These are phyloP conservation scores for Hawksworthiomyces lignivorus DNA, from an alignment of 2,329 filamentous ascomycete genomes.

Conservation along the genomic window DNA sequence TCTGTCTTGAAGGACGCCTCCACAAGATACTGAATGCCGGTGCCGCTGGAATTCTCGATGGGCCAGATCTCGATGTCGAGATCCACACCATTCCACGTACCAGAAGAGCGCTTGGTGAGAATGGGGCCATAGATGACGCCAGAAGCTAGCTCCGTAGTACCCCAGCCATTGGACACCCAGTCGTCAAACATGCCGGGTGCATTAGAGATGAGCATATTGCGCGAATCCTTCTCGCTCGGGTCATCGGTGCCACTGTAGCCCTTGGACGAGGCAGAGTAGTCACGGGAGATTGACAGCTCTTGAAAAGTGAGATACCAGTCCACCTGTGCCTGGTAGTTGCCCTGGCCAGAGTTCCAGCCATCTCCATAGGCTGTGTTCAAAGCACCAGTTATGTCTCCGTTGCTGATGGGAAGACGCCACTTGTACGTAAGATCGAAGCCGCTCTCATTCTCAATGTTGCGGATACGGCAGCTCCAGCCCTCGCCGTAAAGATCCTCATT, in stretches of 20 bases:
- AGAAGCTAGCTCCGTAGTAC: conserved; percentile 17
- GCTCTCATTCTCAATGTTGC: conserved; percentile 25
- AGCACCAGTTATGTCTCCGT: conserved; percentile 22
- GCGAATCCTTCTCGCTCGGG: conserved; percentile 17
- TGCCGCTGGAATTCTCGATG: conserved; percentile 16
- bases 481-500: conserved; percentile 24
- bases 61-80: conserved; percentile 27
- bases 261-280: conserved; percentile 19
- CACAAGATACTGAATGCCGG: conserved; percentile 21
- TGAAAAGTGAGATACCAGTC: conserved; percentile 29
- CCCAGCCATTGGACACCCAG: conserved; percentile 21
- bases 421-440: conserved; percentile 32
- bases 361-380: conserved; percentile 24
- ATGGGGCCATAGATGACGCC: conserved; percentile 25
- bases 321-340: conserved; percentile 27
- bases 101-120: conserved; percentile 22
- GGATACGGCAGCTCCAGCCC: conserved; percentile 29
- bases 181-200: conserved; percentile 25
- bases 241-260: conserved; percentile 21
- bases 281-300: conserved; percentile 27
- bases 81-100: conserved; percentile 22
- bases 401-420: conserved; percentile 25
- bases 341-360: conserved; percentile 24
- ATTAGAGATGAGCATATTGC: conserved; percentile 18
- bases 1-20: conserved; percentile 24